Base-by-base conservation (phyloP, 208 protist genomes). In the Wallacemonas collosoma region DNA sequence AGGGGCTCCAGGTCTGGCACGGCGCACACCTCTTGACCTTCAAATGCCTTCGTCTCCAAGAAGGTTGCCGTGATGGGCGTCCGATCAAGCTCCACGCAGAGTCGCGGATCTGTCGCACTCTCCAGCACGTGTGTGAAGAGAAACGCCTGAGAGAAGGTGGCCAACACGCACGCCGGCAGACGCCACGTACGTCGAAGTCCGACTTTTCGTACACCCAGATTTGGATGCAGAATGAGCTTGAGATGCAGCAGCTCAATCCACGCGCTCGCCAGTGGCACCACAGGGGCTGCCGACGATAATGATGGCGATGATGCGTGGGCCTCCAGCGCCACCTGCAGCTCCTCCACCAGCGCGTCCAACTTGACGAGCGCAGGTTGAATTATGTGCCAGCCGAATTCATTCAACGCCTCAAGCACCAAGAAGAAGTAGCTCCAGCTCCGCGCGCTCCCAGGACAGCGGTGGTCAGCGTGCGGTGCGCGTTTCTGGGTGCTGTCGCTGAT, bases 301-400 rank as follows among this genome's bases (percentile, higher is more conserved):
- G 26, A 26, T 26, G 26, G 14, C 55, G 55, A 35, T 1, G 5
- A 17, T 4, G 14, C n/a, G 3, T 57, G 62, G 15, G 61, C 39
- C 36, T 70, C 53, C 7, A 84, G 64, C 17, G 67, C 65, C 45
- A 15, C n/a, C 38, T 72, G 58, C 26, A 90, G 55, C 35, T 79
- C 71, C 39, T 77, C 69, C 9, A 91, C 61, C 3, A 96, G 65
- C 35, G 72, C 72, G 77, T 95, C 93, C 2, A 97, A 75, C 55
- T 90, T 88, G 14, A 73, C 71, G 73, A 97, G 81, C 8, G 80
- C 83, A 1, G 89, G 89, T 53, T 83, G 70, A 78, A 95, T 81
- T 41, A 95, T 93, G 77, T 97, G 93, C 80, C 89, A 75, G 43
- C 90, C 90, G 66, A 86, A 97, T 71, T 97, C 88, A 61, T 88